Conservation (phyloP, 192 early-diverging fungal species). For the Entophlyctis luteolus region DNA sequence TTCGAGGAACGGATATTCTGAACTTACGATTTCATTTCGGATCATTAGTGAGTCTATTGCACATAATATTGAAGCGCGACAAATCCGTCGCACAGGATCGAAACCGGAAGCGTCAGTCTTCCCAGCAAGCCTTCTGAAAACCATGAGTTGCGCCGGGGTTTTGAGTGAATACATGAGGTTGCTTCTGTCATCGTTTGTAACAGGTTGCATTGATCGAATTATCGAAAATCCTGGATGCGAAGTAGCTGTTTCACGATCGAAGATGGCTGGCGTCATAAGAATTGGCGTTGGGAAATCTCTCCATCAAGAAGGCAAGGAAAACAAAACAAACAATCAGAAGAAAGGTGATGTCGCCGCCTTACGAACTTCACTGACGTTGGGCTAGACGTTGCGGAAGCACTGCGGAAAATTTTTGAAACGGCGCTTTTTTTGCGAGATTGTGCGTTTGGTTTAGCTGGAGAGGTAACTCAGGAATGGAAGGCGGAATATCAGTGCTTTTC, state of each 20-base stretch:
- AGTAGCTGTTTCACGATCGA: background rate
- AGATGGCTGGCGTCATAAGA: background rate
- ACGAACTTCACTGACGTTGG: too few relatives aligned
- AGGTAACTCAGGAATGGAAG: slow-evolving; percentile 1
- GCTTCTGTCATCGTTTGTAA: slow-evolving; percentile 5
- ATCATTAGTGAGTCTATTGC: background rate
- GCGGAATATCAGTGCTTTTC: slow-evolving; percentile 21
- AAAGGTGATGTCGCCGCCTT: too few relatives aligned
- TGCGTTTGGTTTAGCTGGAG: background rate
- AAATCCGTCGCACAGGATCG: slow-evolving; percentile 15
- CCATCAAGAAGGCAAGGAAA: too few relatives aligned
- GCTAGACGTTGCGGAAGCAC: background rate
- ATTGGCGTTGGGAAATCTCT: background rate
- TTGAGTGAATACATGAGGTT: slow-evolving; percentile 7
- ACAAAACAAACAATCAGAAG: too few relatives aligned
- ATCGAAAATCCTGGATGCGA: background rate
- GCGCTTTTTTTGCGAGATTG: slow-evolving; percentile 3
- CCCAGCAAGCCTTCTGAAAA: background rate
- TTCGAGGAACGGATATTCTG: slow-evolving; percentile 13
- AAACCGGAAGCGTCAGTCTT: slow-evolving; percentile 17
- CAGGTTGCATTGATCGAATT: background rate
- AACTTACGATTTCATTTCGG: slow-evolving; percentile 11
- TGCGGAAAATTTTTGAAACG: slow-evolving; percentile 8
- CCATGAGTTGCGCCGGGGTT: slow-evolving; percentile 13
- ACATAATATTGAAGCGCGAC: background rate